Conservation (phyloP, 139 green algal species). For the Ostreobium quekettii region DNA sequence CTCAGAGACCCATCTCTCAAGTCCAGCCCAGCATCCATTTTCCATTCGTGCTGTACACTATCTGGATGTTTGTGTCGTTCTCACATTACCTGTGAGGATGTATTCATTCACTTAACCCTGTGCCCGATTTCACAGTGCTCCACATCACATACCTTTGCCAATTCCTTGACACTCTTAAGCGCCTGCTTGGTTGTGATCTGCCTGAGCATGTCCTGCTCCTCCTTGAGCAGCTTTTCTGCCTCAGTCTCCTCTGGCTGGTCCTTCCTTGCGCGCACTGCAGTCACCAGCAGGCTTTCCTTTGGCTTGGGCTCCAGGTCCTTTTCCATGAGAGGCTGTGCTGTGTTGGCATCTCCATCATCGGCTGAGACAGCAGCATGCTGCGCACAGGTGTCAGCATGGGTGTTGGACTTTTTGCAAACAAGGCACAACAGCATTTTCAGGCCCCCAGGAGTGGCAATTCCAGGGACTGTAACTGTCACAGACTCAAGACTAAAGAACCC, state of each 20-base stretch:
- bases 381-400: not conserved
- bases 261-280: constrained; percentile 46
- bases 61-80: too few species aligned
- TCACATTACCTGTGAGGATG: too few species aligned
- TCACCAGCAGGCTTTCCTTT: constrained; percentile 61
- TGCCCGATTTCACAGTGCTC: too few species aligned
- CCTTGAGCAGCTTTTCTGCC: constrained; percentile 50
- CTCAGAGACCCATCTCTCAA: too few species aligned
- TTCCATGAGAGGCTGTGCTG: constrained; percentile 1
- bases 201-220: constrained; percentile 87
- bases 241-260: constrained; percentile 50
- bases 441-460: not conserved
- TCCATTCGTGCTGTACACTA: too few species aligned
- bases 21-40: too few species aligned
- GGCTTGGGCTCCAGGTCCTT: constrained; percentile 14
- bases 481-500: too few species aligned
- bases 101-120: too few species aligned
- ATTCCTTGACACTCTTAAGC: constrained; percentile 86
- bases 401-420: not conserved
- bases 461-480: not conserved
- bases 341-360: constrained; percentile 7
- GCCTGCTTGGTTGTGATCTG: constrained; percentile 77
- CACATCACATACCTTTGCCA: constrained; percentile 61
- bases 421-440: not conserved
- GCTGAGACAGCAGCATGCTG: not conserved